phyloP scores from a whole-genome alignment of 2,329 filamentous ascomycete genomes.

The Talaromyces verruculosus region DNA sequence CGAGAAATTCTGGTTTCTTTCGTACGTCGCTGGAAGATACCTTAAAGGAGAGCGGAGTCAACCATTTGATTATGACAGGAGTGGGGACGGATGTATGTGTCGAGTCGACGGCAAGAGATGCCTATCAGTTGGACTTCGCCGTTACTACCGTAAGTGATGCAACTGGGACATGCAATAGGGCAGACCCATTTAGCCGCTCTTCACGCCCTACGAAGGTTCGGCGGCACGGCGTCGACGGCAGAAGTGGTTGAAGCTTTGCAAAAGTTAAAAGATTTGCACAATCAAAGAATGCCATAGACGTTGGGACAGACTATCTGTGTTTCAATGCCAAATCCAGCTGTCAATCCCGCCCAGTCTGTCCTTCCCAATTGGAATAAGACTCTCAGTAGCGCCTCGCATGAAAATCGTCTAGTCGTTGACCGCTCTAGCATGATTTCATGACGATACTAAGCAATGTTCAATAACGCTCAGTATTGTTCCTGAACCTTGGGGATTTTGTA shows the following conservation, averaged over 20 bases:
- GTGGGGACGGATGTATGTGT: conserved; percentile 53
- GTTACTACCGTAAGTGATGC: conserved; percentile 18
- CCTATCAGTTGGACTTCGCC: conserved; percentile 18
- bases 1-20: conserved; percentile 61
- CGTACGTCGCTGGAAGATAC: conserved; percentile 55
- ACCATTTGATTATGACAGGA: conserved; percentile 57
- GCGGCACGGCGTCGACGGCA: conserved; percentile 17
- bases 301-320: not conserved
- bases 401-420: too few species aligned
- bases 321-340: not conserved
- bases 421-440: too few species aligned
- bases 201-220: conserved; percentile 13
- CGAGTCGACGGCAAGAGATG: conserved; percentile 17
- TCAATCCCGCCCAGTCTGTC: conserved; percentile 11
- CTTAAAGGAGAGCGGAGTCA: conserved; percentile 56
- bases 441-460: too few species aligned
- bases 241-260: conserved; percentile 17
- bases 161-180: conserved; percentile 12
- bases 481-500: not conserved
- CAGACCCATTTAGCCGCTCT: conserved; percentile 17
- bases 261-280: conserved; percentile 16
- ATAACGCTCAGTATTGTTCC: not conserved
- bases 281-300: conserved; percentile 11
- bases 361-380: not conserved
- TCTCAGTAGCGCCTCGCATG: too few species aligned